Evolutionary conservation across 768 basidiomycete species (phyloP), one percentile per base, ranked within the genome.

Genomic region (Strobilomyces echinocephalus): DNA sequence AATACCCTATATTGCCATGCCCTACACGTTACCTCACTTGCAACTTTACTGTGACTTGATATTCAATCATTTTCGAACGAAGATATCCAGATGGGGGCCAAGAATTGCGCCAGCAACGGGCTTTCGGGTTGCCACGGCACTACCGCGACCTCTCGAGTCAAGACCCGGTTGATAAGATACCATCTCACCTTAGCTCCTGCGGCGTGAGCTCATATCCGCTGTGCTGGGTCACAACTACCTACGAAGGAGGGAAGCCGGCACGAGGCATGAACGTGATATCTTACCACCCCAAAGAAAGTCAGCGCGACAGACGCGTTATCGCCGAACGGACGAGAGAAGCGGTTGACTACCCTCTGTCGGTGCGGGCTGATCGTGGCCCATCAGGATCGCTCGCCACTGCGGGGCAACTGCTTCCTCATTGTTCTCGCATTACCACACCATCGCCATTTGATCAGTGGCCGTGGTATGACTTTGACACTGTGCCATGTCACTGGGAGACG

Each of bases 341-440:
- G 60, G 59, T 52, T 50, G 57, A 52, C 53, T 55, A 44, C 41
- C 60, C 57, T n/a, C 39, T 47, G 53, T 36, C 21, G 43, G 44
- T 8, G 26, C 5, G 46, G 35, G 34, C 36, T 54, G 51, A 59
- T 59, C 57, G 40, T 14, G 28, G 34, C n/a, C n/a, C 33, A 44
- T 35, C 36, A 28, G 44, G 40, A 56, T 60, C 48, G 26, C 35
- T 59, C 39, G 34, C 20, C n/a, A 24, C 14, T 47, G 54, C 21
- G 59, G 49, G 60, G 44, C 24, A 30, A 52, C 20, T 20, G 49
- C 61, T 62, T 62, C 61, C 39, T 24, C 58, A 52, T 63, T 60
- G 52, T 63, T 49, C 50, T 50, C 44, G n/a, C 36, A 61, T 58
- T 18, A 47, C 31, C 39, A 28, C 34, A 24, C 34, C 38, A 36